Evolutionary conservation across 148 eudicot species (phyloP), one percentile per base, ranked within the genome.

Genomic region (Persicaria maculosa): DNA sequence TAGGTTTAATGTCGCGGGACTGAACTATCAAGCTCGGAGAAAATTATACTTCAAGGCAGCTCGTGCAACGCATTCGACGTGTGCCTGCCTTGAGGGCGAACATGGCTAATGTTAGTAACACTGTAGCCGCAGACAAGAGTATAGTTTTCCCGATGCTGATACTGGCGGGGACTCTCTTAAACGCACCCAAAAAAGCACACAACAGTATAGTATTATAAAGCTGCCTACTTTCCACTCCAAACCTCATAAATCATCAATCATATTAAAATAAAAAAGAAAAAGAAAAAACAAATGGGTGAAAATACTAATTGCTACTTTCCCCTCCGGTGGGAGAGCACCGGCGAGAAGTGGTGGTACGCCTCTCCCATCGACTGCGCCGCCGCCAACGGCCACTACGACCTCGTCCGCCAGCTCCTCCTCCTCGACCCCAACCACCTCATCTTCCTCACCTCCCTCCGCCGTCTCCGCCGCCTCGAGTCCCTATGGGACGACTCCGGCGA

Each of bases 301-400:
- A 65, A 40, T 43, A 17, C 47, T 14, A 6, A 45, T 40, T 43
- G 44, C 4, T 65, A 12, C 46, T 89, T 95, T 68, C 96, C 96
- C 5, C 81, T 95, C 5, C 80, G 99, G 74, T 96, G 97, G 99
- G 97, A 96, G 82, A 96, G 99, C 84, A 92, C 99, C 11, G 97
- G 99, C 19, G 99, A 96, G 54, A 93, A 92, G 64, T 96, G 99
- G 99, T 96, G 99, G 99, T 96, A 88, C 74, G 99, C 97, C 50
- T 85, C 94, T 17, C 99, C 99, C 19, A 88, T 96, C 52, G 99
- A 96, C 69, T 96, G 85, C 85, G 99, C 99, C 6, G 97, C 99
- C 6, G 99, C 99, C 53, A 92, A 90, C 75, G 99, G 99, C 25
- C 97, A 90, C 80, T 96, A 80, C 77, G 97, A 92, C 48, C 80